Conservation (phyloP, 768 basidiomycete genomes). For the Hericium erinaceus region DNA sequence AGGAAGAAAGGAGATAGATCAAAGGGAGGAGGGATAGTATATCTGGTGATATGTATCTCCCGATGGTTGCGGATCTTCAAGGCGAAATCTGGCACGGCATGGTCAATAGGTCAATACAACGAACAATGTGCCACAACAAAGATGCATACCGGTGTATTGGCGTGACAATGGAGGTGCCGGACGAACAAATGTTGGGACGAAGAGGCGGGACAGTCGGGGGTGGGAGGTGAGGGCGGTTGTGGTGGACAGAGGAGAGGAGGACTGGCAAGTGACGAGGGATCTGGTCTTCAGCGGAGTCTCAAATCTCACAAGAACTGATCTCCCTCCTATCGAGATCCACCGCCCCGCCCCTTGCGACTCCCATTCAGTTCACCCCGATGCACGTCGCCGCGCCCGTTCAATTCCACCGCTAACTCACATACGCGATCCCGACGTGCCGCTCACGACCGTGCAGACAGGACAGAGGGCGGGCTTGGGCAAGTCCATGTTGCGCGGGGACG, state of each 20-base stretch:
- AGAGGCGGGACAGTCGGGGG: neutral
- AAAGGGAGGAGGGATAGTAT: neutral
- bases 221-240: neutral
- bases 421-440: neutral
- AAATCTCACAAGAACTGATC: neutral
- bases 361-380: neutral
- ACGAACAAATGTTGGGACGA: neutral
- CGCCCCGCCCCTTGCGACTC: neutral
- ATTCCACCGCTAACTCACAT: neutral
- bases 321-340: neutral
- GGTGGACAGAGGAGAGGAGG: neutral
- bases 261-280: slow-evolving; percentile 5
- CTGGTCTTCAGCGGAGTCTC: slow-evolving; percentile 7
- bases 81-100: neutral
- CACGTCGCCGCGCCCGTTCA: neutral
- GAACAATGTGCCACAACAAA: slow-evolving; percentile 10
- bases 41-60: slow-evolving; percentile 43
- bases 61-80: slow-evolving; percentile 56
- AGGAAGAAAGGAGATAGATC: slow-evolving; percentile 28
- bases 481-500: no score
- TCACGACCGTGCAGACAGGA: neutral
- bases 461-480: no score
- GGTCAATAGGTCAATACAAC: slow-evolving; percentile 5
- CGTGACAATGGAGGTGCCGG: no score
- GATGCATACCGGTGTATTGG: neutral